Conservation (phyloP, 192 early-diverging fungal genomes). For the Dissophora ornata region DNA sequence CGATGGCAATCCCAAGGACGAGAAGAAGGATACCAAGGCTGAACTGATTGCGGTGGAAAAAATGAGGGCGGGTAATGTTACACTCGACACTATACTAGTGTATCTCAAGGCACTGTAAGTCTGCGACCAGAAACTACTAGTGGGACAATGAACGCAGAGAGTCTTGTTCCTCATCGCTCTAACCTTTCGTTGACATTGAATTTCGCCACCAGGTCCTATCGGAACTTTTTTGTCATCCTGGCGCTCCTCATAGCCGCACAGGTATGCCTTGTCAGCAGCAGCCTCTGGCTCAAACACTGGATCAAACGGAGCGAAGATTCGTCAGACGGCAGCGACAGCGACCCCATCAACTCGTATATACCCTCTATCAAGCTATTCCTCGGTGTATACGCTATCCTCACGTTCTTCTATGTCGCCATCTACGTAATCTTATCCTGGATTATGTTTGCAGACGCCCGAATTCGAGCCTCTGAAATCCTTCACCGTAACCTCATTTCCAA, state of each 20-base stretch:
- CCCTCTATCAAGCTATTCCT: slow-evolving; percentile 23
- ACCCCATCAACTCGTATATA: not conserved
- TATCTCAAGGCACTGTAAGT: slow-evolving; percentile 14
- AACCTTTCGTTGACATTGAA: too few relatives aligned
- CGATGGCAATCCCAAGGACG: not conserved
- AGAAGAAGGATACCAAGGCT: slow-evolving; percentile 19
- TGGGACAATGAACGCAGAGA: not conserved
- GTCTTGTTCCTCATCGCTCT: too few relatives aligned
- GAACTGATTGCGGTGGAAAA: slow-evolving; percentile 16
- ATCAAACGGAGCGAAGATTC: slow-evolving; percentile 21
- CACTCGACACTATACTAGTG: not conserved
- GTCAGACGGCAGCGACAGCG: not conserved
- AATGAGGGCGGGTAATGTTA: slow-evolving; percentile 6
- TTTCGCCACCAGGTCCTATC: slow-evolving; percentile 31
- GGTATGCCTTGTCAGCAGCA: slow-evolving; percentile 58
- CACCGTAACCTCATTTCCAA: slow-evolving; percentile 72
- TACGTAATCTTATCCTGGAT: slow-evolving; percentile 22
- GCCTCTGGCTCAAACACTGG: slow-evolving; percentile 73
- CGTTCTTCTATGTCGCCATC: slow-evolving; percentile 19
- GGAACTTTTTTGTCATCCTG: slow-evolving; percentile 57
- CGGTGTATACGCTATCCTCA: slow-evolving; percentile 26
- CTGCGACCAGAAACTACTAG: not conserved
- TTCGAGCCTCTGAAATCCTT: slow-evolving; percentile 70
- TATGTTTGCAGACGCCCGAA: slow-evolving; percentile 30
- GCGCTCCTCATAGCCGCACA: slow-evolving; percentile 58